Percentiles rank a stretch among this genome's conserved stretches.
These are phyloP conservation scores for Aspergillus diversus DNA, from an alignment of 495 filamentous ascomycete genomes.

Conservation along the genomic window DNA sequence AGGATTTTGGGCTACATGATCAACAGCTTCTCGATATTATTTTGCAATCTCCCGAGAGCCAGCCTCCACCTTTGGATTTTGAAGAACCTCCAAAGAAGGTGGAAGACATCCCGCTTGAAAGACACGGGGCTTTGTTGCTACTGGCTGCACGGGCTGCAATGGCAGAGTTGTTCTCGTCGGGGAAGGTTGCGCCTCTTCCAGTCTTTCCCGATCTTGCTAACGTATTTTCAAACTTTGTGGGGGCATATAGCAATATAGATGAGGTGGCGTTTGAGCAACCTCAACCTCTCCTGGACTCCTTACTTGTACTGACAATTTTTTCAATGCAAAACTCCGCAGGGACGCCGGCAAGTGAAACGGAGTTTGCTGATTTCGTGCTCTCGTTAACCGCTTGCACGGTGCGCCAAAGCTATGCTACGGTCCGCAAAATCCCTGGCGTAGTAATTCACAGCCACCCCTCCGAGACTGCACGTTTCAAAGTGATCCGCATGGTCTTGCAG, in stretches of 20 bases:
- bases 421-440: slow-evolving; percentile 71
- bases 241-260: slow-evolving; percentile 45
- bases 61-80: slow-evolving; percentile 46
- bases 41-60: slow-evolving; percentile 30
- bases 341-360: slow-evolving; percentile 30
- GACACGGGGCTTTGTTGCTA: slow-evolving; percentile 68
- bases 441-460: slow-evolving; percentile 79
- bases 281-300: slow-evolving; percentile 44
- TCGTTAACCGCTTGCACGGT: slow-evolving; percentile 70
- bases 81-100: slow-evolving; percentile 50
- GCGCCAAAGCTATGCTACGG: slow-evolving; percentile 67
- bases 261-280: slow-evolving; percentile 47
- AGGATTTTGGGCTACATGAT: slow-evolving; percentile 65
- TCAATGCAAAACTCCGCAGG: slow-evolving; percentile 31
- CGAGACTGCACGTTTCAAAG: slow-evolving; percentile 67
- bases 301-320: slow-evolving; percentile 40
- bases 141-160: slow-evolving; percentile 55
- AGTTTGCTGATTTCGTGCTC: slow-evolving; percentile 52
- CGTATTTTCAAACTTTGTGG: slow-evolving; percentile 64
- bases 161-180: slow-evolving; percentile 37
- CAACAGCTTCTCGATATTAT: slow-evolving; percentile 55
- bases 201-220: slow-evolving; percentile 68
- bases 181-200: slow-evolving; percentile 40
- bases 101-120: slow-evolving; percentile 74
- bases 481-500: slow-evolving; percentile 80